These are phyloP conservation scores for Fusarium tjaetaba DNA, from an alignment of 2,329 filamentous ascomycete species.

Conservation along the genomic window DNA sequence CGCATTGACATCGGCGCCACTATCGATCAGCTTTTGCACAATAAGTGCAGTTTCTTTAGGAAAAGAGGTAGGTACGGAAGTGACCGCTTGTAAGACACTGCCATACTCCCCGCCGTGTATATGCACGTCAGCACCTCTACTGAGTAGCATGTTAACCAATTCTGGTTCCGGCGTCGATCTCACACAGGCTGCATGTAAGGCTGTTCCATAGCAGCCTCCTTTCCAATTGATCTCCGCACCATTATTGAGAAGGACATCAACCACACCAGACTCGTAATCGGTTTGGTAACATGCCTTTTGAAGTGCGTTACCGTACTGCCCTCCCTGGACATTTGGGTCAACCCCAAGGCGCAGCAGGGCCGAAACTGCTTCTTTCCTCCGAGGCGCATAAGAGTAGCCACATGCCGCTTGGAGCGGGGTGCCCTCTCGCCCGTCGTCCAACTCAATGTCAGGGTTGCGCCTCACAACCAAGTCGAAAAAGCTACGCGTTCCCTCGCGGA, in stretches of 20 bases:
- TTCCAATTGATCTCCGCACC: rapidly evolving
- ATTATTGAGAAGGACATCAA: rapidly evolving
- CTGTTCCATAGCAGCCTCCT: background rate
- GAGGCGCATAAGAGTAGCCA: too few relatives aligned
- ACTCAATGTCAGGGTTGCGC: rapidly evolving
- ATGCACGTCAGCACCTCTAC: background rate
- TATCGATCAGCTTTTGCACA: background rate
- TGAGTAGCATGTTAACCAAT: rapidly evolving
- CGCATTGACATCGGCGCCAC: background rate
- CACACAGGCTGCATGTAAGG: background rate
- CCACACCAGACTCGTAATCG: rapidly evolving
- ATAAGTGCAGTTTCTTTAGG: background rate
- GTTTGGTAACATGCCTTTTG: rapidly evolving
- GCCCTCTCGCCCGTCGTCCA: rapidly evolving
- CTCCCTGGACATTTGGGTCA: rapidly evolving
- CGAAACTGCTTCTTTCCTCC: rapidly evolving
- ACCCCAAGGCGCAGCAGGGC: rapidly evolving
- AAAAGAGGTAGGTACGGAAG: too few relatives aligned
- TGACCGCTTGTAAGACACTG: background rate
- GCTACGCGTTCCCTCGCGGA: rapidly evolving
- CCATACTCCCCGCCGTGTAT: rapidly evolving
- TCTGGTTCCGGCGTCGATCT: rapidly evolving
- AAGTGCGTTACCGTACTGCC: rapidly evolving
- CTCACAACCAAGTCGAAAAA: rapidly evolving
- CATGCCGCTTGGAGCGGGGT: background rate